Evolutionary conservation across 192 early-diverging fungal species (phyloP), one percentile per base, ranked within the genome.

Genomic region (Dimargaris verticillata): DNA sequence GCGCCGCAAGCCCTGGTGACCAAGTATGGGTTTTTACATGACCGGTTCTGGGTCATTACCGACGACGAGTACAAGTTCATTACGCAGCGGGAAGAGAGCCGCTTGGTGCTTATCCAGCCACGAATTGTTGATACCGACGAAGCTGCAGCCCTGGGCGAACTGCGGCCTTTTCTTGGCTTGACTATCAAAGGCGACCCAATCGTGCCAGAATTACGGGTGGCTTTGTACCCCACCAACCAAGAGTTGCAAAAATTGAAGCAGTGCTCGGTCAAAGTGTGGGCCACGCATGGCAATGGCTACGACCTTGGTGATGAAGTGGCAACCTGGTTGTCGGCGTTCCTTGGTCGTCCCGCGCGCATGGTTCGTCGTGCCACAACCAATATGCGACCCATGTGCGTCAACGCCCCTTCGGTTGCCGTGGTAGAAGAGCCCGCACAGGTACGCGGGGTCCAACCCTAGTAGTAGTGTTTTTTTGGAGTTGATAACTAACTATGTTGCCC

Each of bases 1-100:
- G 20, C 80, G 3, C 5, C 17, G 17, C 14, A n/a, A 17, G 57
- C 57, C 29, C n/a, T 44, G 18, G 41, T 59, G 20, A 59, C 57
- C 38, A 44, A 59, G 28, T 24, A 44, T 55, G 67, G 67, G 28
- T 68, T 68, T 29, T 54, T 46, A 26, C 62, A 64, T 43, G 67
- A 68, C 57, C 60, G 67, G 25, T 61, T 49, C 22, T 68, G 67
- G 67, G 57, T 61, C 33, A 44, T 68, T 15, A 53, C 64, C 1
- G 59, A 68, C 64, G 42, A 68, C n/a, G 42, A 64, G 15, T 25
- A 63, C 49, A 47, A 24, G 22, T 47, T 53, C 44, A 5, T 64
- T 10, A 61, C 67, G 15, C 67, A 68, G 58, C 44, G 63, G 2
- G 51, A 64, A 26, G 29, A 12, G 38, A 20, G 41, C 33, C 57